Evolutionary conservation across 1,284 basidiomycete genomes (phyloP).

Genomic region (Polyporus tsugae): DNA sequence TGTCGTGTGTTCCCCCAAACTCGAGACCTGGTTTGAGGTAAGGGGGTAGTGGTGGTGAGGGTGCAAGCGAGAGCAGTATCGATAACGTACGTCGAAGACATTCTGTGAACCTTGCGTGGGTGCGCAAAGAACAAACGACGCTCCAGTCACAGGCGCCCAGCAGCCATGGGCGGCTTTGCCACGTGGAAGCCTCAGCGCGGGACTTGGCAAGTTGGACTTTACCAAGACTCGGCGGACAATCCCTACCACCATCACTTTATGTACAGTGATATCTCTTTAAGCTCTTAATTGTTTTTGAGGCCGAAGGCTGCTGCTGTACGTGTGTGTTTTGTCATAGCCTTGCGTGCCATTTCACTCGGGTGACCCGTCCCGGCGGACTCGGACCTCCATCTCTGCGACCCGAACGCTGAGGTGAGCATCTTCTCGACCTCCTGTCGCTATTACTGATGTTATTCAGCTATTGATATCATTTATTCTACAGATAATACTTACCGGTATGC

Average conservation of each 20-base stretch:
- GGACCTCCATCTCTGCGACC: too few relatives aligned
- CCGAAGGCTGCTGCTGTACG: too few relatives aligned
- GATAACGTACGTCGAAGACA: neutral
- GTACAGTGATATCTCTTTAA: too few relatives aligned
- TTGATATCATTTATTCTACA: neutral
- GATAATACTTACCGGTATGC: neutral
- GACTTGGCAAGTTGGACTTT: conserved; percentile 41
- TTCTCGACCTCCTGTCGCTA: neutral
- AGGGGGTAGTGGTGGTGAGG: neutral
- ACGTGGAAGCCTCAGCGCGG: conserved; percentile 30
- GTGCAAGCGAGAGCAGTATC: too few relatives aligned
- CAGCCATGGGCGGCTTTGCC: conserved; percentile 25
- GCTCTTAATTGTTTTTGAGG: too few relatives aligned
- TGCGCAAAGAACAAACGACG: neutral
- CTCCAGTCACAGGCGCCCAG: too few relatives aligned
- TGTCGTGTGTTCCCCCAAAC: neutral
- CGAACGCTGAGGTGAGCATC: neutral
- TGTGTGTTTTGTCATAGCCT: too few relatives aligned
- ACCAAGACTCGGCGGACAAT: too few relatives aligned
- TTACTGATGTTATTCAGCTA: neutral
- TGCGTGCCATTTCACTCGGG: too few relatives aligned
- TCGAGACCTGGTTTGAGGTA: neutral
- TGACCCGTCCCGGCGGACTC: too few relatives aligned
- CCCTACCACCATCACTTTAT: too few relatives aligned
- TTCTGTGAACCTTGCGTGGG: neutral